Base-by-base conservation (phyloP, 1,284 basidiomycete genomes). In the Microbotryum lychnidis-dioicae region DNA sequence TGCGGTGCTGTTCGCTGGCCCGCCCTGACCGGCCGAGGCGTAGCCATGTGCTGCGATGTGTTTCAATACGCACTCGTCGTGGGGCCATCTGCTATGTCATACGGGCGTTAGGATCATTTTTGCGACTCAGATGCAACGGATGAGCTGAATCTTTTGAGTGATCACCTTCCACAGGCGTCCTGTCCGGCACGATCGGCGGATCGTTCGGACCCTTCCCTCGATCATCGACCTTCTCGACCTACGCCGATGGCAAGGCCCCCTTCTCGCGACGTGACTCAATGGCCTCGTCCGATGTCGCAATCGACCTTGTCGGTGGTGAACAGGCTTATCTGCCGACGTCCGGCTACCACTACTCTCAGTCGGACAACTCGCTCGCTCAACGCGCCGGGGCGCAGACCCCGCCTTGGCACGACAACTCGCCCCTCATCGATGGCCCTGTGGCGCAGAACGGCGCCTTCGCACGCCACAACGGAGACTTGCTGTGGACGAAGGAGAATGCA, bases 401-500 rank as follows among this genome's bases (percentile, higher is more conserved):
- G 54, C 45, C 50, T 47, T 4, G 59, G 50, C 9, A 46, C 31
- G 20, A 10, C 42, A 10, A 6, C n/a, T 50, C 18, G 16, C 33
- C 20, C 20, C 20, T 18, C 18, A 9, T 18, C 50, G 44, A 14
- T 10, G 20, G 9, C 16, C 27, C 50, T n/a, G 23, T 50, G 52
- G 49, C n/a, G 23, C 29, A 31, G 25, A 27, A n/a, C 27, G 51
- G 58, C 51, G 21, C 55, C 37, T 31, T 60, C 37, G n/a, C 23
- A 46, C 31, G 46, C 47, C 21, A 48, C 21, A 50, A 56, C 9
- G 46, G 62, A 2, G 54, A 56, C 4, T 27, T 72, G 50, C 49
- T 72, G 49, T 71, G 70, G 70, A 64, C 64, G 46, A 65, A 70
- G 56, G 67, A 69, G 57, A 70, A 70, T 44, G 59, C 53, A 7